A percentile compares a stretch with the other conserved stretches of the same genome.
These are phyloP conservation scores for Madurella fahalii DNA, from an alignment of 2,329 filamentous ascomycete species.

Conservation along the genomic window DNA sequence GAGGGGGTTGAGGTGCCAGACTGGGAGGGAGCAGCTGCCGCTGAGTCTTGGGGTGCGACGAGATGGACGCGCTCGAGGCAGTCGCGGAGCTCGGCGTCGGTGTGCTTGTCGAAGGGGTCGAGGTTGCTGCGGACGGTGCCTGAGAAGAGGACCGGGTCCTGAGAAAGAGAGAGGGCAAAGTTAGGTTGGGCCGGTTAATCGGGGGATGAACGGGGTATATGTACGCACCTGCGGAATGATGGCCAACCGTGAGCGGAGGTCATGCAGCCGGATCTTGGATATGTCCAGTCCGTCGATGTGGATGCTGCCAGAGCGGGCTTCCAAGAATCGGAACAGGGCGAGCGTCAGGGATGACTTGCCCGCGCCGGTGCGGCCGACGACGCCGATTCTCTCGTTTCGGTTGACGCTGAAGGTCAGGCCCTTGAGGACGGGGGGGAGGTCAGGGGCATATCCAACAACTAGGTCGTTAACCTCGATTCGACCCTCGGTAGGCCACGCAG, in stretches of 20 bases:
- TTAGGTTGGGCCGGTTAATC: conserved; percentile 32
- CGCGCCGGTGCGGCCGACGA: conserved; percentile 73
- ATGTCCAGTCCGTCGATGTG: conserved; percentile 72
- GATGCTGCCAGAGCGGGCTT: conserved; percentile 62
- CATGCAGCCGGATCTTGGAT: conserved; percentile 64
- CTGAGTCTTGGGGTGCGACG: conserved; percentile 16
- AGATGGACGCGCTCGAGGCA: conserved; percentile 68
- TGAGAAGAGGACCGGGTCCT: conserved; percentile 78
- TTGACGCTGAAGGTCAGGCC: conserved; percentile 64
- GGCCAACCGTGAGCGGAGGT: conserved; percentile 67
- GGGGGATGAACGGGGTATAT: neutral
- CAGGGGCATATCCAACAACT: conserved; percentile 66
- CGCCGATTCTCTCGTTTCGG: conserved; percentile 66
- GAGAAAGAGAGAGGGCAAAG: neutral
- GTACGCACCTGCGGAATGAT: conserved; percentile 64
- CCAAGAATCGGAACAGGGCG: conserved; percentile 73
- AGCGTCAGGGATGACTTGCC: conserved; percentile 74
- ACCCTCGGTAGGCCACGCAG: conserved; percentile 72
- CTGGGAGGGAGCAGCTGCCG: conserved; percentile 38
- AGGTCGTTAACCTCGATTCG: conserved; percentile 69
- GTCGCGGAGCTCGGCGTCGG: conserved; percentile 64
- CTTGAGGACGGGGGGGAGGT: conserved; percentile 66
- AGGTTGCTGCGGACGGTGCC: conserved; percentile 74
- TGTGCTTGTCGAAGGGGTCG: conserved; percentile 69
- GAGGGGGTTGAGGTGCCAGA: conserved; percentile 39